Evolutionary conservation across 116 monocot genomes (phyloP).

Genomic region (Papilionanthe hybrid): DNA sequence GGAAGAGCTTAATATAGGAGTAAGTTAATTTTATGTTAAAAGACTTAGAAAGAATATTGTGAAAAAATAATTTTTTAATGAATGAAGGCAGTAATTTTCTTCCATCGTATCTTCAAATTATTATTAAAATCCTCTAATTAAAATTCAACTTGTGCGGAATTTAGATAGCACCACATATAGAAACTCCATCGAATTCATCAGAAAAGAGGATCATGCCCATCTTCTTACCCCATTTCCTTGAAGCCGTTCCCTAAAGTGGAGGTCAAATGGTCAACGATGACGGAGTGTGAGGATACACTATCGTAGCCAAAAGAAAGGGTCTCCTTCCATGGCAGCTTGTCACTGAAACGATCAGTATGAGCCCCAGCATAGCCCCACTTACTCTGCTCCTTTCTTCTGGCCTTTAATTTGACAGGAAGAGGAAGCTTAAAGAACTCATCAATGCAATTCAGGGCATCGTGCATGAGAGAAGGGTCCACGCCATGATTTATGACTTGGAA

Average conservation of each 20-base stretch:
- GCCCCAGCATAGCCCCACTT: slow-evolving; percentile 78
- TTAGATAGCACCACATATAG: too few species aligned
- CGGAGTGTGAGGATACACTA: background rate
- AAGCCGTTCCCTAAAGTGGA: slow-evolving; percentile 42
- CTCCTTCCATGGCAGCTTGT: slow-evolving; percentile 79
- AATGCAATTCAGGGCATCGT: slow-evolving; percentile 32
- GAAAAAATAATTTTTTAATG: too few species aligned
- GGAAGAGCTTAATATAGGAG: too few species aligned
- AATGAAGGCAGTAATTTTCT: too few species aligned
- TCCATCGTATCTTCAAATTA: too few species aligned
- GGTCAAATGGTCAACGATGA: slow-evolving; percentile 43
- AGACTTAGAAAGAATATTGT: too few species aligned
- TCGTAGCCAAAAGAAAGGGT: slow-evolving; percentile 65
- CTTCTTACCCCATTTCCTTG: slow-evolving; percentile 41
- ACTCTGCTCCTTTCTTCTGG: slow-evolving; percentile 23
- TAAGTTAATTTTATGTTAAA: too few species aligned
- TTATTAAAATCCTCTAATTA: too few species aligned
- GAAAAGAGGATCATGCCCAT: too few species aligned
- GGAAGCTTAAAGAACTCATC: slow-evolving; percentile 59
- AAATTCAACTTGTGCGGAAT: too few species aligned
- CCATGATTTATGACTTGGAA: slow-evolving; percentile 61
- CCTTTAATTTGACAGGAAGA: slow-evolving; percentile 28
- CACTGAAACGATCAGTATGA: slow-evolving; percentile 61
- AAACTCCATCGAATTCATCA: too few species aligned
- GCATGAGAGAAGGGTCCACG: slow-evolving; percentile 15